Percentiles rank a stretch among this genome's conserved stretches.
Evolutionary conservation across 176 grass and related monocot species (phyloP).

Genomic region (Oryza punctata): DNA sequence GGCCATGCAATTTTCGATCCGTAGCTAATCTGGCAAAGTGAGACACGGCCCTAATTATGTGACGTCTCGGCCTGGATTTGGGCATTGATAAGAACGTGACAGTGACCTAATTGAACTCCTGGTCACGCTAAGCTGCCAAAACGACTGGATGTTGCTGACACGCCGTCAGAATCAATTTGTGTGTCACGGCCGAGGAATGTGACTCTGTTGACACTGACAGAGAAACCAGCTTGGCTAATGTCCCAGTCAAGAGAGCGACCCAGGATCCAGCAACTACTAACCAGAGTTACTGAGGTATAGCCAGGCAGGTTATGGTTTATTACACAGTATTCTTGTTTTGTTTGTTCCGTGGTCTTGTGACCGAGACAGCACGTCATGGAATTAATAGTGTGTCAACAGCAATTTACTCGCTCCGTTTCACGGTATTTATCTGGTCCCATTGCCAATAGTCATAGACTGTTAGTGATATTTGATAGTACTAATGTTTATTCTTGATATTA

Average conservation of each 20-base stretch:
- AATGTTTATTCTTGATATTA: too few relatives aligned
- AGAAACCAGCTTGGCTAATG: not conserved
- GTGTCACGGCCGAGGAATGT: not conserved
- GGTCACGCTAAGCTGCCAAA: not conserved
- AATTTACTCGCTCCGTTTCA: not conserved
- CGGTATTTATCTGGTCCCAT: too few relatives aligned
- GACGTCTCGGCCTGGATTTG: not conserved
- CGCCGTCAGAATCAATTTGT: not conserved
- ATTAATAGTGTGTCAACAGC: not conserved
- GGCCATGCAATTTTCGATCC: not conserved
- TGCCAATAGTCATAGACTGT: too few relatives aligned
- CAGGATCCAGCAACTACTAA: not conserved
- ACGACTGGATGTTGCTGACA: not conserved
- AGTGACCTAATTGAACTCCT: not conserved
- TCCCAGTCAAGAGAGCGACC: not conserved
- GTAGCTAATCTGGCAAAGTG: not conserved
- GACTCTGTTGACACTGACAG: not conserved
- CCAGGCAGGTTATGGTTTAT: not conserved
- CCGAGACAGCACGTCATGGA: not conserved
- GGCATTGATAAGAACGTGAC: not conserved
- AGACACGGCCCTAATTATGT: not conserved
- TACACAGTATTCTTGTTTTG: not conserved
- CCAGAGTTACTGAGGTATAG: not conserved
- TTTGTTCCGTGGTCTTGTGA: not conserved
- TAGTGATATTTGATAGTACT: too few relatives aligned